Evolutionary conservation across 352 stramenopile genomes (phyloP), one percentile per base, ranked within the genome.

Genomic region (Phytophthora sansomeana): DNA sequence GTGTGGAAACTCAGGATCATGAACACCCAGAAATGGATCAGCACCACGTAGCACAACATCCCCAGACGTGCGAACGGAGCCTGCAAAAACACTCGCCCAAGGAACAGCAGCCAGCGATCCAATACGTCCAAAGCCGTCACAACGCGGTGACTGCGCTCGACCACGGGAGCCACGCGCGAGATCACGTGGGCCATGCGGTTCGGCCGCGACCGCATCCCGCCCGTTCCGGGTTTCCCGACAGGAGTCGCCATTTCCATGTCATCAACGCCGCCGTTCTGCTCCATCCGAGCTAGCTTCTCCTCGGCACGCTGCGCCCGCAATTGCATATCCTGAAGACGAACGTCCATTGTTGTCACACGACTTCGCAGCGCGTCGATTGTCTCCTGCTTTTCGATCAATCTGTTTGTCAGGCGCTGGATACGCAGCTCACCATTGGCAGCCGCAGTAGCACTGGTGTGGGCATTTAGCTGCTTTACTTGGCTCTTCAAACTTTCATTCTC

Each of bases 21-120:
- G 58, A 96, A 94, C 11, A 93, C 83, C 89, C 89, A 96, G 9
- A 91, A 75, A 63, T 96, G 89, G 43, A 96, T 79, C 60, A 96
- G 64, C 59, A 77, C 57, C 17, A 96, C 64, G 77, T 96, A 96
- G 56, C 79, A 83, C 32, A 96, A 41, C 63, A 94, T 66, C 3
- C 61, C 81, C 13, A 96, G 76, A 7, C 89, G 85, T 36, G 85
- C 85, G n/a, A 93, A 75, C 28, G 89, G 87, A 24, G 81, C 81
- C 49, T 81, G 81, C 47, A 94, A 54, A 58, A 96, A 93, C 54
- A 94, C 79, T 21, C 87, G 87, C 0, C 87, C 85, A 35, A 95
- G 74, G 55, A 93, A 92, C 28, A 93, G 49, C 48, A 93, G 64
- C 83, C 80, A 92, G 21, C 80, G 77, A 58, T 94, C 86, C 44